These are phyloP conservation scores for Geoglossum cookeanum DNA, from an alignment of 2,329 filamentous ascomycete genomes.

Conservation along the genomic window DNA sequence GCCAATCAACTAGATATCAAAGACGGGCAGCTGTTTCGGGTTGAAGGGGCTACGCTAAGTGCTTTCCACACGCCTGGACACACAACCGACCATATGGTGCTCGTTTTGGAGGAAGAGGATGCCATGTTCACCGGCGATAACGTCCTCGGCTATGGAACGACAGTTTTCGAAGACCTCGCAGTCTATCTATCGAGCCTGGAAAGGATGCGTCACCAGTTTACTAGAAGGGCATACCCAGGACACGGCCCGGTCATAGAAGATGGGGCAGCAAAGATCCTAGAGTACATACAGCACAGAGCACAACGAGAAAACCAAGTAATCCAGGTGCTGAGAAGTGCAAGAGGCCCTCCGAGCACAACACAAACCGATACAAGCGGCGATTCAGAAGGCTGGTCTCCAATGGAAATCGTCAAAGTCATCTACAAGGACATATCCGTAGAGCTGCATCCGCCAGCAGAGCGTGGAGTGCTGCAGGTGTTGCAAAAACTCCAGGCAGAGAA, in stretches of 20 bases:
- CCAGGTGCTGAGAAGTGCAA: slow-evolving; percentile 30
- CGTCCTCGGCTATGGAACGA: slow-evolving; percentile 69
- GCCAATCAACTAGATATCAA: slow-evolving; percentile 32
- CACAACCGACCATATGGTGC: slow-evolving; percentile 62
- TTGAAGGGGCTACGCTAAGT: slow-evolving; percentile 44
- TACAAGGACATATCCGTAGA: slow-evolving; percentile 62
- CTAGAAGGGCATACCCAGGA: slow-evolving; percentile 62
- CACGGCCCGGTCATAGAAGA: slow-evolving; percentile 67
- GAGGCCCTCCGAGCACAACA: slow-evolving; percentile 14
- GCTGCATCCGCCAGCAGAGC: slow-evolving; percentile 56
- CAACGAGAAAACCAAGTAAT: slow-evolving; percentile 65
- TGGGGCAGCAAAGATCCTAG: slow-evolving; percentile 48
- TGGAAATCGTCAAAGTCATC: slow-evolving; percentile 75
- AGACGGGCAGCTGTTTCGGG: slow-evolving; percentile 33
- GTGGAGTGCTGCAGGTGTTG: slow-evolving; percentile 60
- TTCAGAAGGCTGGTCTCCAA: slow-evolving; percentile 39
- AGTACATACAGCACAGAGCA: slow-evolving; percentile 69
- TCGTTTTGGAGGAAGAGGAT: slow-evolving; percentile 57
- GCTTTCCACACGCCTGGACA: slow-evolving; percentile 57
- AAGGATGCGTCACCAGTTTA: slow-evolving; percentile 46
- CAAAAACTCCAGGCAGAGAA: slow-evolving; percentile 60
- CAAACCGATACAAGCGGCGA: slow-evolving; percentile 8
- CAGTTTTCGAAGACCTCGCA: slow-evolving; percentile 61
- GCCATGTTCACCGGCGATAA: slow-evolving; percentile 83
- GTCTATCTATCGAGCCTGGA: slow-evolving; percentile 50